Evolutionary conservation across 306 rosid species (phyloP).

Genomic region (Glycine latifolia): DNA sequence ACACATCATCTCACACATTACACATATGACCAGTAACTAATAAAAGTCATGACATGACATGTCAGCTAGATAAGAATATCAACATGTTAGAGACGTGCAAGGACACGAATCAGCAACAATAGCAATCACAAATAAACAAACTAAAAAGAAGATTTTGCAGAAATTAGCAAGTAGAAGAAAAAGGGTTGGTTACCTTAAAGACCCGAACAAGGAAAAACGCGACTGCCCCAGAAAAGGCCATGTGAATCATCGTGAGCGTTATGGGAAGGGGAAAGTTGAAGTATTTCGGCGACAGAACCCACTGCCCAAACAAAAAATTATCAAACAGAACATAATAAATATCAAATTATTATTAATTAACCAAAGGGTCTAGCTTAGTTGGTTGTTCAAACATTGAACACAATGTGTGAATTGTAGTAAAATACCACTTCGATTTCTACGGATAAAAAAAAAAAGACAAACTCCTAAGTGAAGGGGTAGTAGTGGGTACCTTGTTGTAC

Average conservation of each 20-base stretch:
- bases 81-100: background rate
- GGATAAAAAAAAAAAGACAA: too few species aligned
- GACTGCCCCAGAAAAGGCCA: slow-evolving; percentile 91
- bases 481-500: slow-evolving; percentile 79
- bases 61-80: background rate
- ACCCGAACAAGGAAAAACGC: slow-evolving; percentile 92
- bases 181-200: slow-evolving; percentile 68
- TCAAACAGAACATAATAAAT: too few species aligned
- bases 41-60: slow-evolving; percentile 7
- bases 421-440: too few species aligned
- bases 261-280: slow-evolving; percentile 95
- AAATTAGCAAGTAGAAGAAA: background rate
- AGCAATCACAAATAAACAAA: background rate
- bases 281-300: slow-evolving; percentile 95
- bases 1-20: background rate
- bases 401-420: too few species aligned
- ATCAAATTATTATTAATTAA: too few species aligned
- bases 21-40: background rate
- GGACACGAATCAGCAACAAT: background rate
- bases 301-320: slow-evolving; percentile 52
- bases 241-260: slow-evolving; percentile 95
- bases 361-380: too few species aligned
- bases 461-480: background rate
- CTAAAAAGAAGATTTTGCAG: background rate
- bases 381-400: too few species aligned